Evolutionary conservation across 495 filamentous ascomycete species (phyloP).

Genomic region (Lichenothelia convexa): DNA sequence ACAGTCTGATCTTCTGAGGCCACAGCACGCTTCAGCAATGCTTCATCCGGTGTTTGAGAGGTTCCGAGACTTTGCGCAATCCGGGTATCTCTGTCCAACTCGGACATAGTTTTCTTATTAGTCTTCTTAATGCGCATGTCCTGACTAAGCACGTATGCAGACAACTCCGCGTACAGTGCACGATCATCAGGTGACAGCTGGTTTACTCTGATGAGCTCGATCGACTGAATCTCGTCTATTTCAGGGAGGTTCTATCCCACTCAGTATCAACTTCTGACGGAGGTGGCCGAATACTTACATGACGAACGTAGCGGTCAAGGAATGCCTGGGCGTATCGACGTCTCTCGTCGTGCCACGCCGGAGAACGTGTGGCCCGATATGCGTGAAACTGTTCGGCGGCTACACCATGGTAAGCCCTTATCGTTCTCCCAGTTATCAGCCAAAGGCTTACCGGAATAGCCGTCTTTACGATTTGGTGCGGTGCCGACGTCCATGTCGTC

Average conservation of each 20-base stretch:
- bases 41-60: constrained; percentile 13
- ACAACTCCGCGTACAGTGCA: constrained; percentile 14
- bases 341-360: constrained; percentile 10
- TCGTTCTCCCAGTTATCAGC: too few relatives aligned
- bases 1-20: too few relatives aligned
- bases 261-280: background rate
- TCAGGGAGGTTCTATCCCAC: constrained; percentile 7
- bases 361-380: constrained; percentile 8
- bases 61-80: constrained; percentile 7
- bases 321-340: constrained; percentile 13
- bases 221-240: constrained; percentile 8
- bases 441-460: too few relatives aligned
- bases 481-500: too few relatives aligned
- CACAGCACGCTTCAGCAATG: constrained; percentile 2
- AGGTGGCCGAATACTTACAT: background rate
- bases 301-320: constrained; percentile 17
- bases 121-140: constrained; percentile 15
- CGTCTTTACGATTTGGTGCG: too few relatives aligned
- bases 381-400: constrained; percentile 16
- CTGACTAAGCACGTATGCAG: constrained; percentile 12
- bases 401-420: too few relatives aligned
- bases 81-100: constrained; percentile 5
- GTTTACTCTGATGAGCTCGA: constrained; percentile 10
- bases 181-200: constrained; percentile 10
- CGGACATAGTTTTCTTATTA: constrained; percentile 4